Base-by-base conservation (phyloP, 768 basidiomycete species). In the Tylopilus balloui region DNA sequence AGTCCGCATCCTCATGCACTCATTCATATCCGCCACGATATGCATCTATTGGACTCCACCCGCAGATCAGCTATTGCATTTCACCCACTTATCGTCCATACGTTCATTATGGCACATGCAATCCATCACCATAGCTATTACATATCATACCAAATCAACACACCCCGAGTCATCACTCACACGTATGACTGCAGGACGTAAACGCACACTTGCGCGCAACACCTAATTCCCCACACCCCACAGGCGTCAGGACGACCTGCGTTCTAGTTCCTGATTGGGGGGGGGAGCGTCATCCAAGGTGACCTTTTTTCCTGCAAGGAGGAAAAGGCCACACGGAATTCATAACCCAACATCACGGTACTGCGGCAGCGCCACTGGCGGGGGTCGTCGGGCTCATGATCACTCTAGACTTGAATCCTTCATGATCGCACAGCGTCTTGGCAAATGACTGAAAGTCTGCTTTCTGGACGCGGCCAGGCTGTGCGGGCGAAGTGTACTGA, bases 401-500 rank as follows among this genome's bases (percentile, higher is more conserved):
- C 35, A 24, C 42, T 27, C 41, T 42, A 31, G 53, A 47, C 53
- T 64, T 62, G 37, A 67, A 58, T 47, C 58, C 67, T 53, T 66
- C 68, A 58, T 63, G 71, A 48, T 70, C 65, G 46, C 75, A 58
- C 43, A 81, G 63, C 17, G 69, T 61, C 52, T 75, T 69, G 15
- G 76, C 71, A 55, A 83, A 81, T 8, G 74, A 71, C 42, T 71
- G 70, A 64, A 83, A 83, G 38, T 80, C 79, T 48, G 73, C 67
- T 54, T 75, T 79, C 32, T 72, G 71, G 13, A 71, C 66, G 48
- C 79, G 70, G 38, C 67, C 69, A 49, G 66, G 62, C 66, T 68
- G 50, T 38, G 24, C 25, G 23, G 20, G 39, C 23, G 37, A 51
- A 42, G 47, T 19, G 15, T 3, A 42, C 37, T 47, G 15, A 27